Evolutionary conservation across 2,329 filamentous ascomycete species (phyloP).

Genomic region (Boeremia lycopersici): DNA sequence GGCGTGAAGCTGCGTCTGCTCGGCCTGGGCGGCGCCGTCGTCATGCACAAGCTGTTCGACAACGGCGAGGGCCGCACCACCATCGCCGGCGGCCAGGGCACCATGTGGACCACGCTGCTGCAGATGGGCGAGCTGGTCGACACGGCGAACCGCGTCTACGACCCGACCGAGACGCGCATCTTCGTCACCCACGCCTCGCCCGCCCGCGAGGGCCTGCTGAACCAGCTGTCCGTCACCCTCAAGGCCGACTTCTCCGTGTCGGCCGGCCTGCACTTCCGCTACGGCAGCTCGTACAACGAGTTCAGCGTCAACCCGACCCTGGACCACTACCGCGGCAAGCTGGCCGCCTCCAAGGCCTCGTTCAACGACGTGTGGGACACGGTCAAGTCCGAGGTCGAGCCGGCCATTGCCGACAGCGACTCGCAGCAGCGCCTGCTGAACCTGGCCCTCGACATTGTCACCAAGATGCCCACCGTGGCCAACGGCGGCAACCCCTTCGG

Average conservation of each 20-base stretch:
- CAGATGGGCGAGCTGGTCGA: constrained; percentile 99
- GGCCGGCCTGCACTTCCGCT: constrained; percentile 95
- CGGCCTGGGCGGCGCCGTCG: constrained; percentile 91
- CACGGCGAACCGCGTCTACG: constrained; percentile 96
- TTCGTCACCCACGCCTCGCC: constrained; percentile 98
- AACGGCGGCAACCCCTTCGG: constrained; percentile 97
- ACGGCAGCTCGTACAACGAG: constrained; percentile 99
- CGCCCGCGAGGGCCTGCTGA: constrained; percentile 92
- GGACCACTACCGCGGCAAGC: constrained; percentile 97
- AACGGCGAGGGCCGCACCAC: constrained; percentile 98
- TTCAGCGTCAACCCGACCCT: constrained; percentile 98
- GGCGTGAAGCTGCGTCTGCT: constrained; percentile 95
- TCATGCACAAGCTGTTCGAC: constrained; percentile 99
- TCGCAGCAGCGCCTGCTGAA: constrained; percentile 90
- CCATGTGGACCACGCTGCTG: constrained; percentile 98
- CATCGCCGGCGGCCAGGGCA: constrained; percentile 96
- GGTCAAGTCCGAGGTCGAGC: constrained; percentile 93
- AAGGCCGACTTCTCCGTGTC: constrained; percentile 99
- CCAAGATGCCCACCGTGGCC: constrained; percentile 95
- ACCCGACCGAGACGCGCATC: constrained; percentile 94
- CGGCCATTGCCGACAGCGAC: constrained; percentile 90
- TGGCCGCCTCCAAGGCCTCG: constrained; percentile 95
- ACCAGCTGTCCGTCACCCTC: constrained; percentile 94
- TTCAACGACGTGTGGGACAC: constrained; percentile 99
- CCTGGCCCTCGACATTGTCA: constrained; percentile 90